Base-by-base conservation (phyloP, 176 grass and related monocot genomes). In the Lolium perenne region DNA sequence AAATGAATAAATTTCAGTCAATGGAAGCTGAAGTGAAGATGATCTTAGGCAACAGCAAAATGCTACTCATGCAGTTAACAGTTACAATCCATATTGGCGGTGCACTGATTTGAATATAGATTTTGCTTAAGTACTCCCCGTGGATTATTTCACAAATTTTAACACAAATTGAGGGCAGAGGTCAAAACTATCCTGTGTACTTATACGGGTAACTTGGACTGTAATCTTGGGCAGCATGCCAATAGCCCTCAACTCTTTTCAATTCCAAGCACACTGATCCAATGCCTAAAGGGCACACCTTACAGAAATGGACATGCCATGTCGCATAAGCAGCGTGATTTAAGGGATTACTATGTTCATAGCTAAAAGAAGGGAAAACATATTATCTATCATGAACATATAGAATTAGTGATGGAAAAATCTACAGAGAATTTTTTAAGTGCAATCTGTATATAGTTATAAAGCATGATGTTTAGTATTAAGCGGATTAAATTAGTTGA, bases 1-100 rank as follows among this genome's bases (percentile, higher is more conserved):
- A 90, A 86, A 76, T 29, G 10, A 81, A 65, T 41, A 61, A 16
- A 80, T 50, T 82, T 84, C 85, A 61, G 41, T 80, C 25, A 83
- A 83, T 51, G n/a, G 29, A 65, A 69, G 25, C 62, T 43, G 18
- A 87, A 74, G 25, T 43, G 18, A 87, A 69, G 49, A 12, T 80
- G 38, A 16, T 59, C 38, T 49, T 49, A 59, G 10, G 47, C 23
- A 59, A 74, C 38, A 51, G 59, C n/a, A 20, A 49, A 85, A 38
- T 40, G 14, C 10, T 86, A 61, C 14, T 54, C 56, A 59, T 51
- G 50, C 2, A 71, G 43, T 60, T 67, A 63, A 86, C 2, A 82
- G 38, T 6, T 17, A 6, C 40, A 82, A 62, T 15, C 8, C 63
- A 86, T 10, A 53, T 46, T 60, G 38, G 18, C 45, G 10, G 16